phyloP scores from a whole-genome alignment of 306 rosid genomes.

The Prinsepia uniflora region DNA sequence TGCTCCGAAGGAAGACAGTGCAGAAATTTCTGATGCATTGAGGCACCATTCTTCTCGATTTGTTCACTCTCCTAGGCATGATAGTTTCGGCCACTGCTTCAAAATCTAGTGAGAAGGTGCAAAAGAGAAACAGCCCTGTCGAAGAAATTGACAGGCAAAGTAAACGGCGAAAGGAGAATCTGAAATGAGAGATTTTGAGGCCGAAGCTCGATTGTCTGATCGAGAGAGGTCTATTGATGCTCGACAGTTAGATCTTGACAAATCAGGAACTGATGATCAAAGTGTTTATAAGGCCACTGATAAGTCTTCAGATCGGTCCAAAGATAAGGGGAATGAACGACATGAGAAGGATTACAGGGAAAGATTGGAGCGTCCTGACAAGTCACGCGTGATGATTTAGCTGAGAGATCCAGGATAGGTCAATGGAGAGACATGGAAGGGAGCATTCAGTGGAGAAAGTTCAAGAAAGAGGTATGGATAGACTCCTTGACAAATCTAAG shows the following conservation, averaged over 20 bases:
- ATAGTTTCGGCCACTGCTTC: conserved; percentile 42
- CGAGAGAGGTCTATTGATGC: conserved; percentile 71
- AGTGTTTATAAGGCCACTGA: conserved; percentile 57
- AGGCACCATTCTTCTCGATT: conserved; percentile 70
- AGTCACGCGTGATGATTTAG: conserved; percentile 78
- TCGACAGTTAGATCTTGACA: conserved; percentile 62
- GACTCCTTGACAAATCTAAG: conserved; percentile 73
- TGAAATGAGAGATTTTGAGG: conserved; percentile 70
- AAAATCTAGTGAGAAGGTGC: conserved; percentile 76
- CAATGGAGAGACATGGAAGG: conserved; percentile 87
- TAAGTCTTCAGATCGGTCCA: conserved; percentile 68
- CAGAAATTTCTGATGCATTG: conserved; percentile 51
- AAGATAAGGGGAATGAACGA: conserved; percentile 80
- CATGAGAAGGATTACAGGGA: conserved; percentile 87
- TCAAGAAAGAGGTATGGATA: conserved; percentile 73
- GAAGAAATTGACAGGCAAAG: conserved; percentile 87
- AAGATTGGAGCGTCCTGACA: conserved; percentile 75
- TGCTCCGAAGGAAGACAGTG: conserved; percentile 64
- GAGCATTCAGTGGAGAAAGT: conserved; percentile 83
- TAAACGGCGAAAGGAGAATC: conserved; percentile 88
- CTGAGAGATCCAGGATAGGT: conserved; percentile 78
- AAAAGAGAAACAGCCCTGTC: conserved; percentile 80
- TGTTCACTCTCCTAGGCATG: conserved; percentile 81
- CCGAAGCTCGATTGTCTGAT: conserved; percentile 66
- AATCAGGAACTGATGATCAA: conserved; percentile 60